Percentiles rank a stretch among this genome's conserved stretches.
Conservation (phyloP, 805 yeast species). For the Candida tallmaniae region DNA sequence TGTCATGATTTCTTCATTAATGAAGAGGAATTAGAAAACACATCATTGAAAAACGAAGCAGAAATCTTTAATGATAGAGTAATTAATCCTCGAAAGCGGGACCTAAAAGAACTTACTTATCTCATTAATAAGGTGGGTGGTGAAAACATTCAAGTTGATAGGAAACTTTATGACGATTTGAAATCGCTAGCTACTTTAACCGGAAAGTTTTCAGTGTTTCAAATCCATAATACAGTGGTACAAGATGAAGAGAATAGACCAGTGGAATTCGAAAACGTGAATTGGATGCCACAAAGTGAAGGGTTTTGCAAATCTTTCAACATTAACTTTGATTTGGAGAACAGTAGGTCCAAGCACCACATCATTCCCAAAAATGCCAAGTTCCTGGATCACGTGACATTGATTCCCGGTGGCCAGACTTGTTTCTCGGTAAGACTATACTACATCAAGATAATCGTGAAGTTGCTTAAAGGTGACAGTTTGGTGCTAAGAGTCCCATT, state of each 20-base stretch:
- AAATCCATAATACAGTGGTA: slow-evolving; percentile 4
- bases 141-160: slow-evolving; percentile 29
- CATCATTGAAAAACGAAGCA: slow-evolving; percentile 20
- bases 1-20: slow-evolving; percentile 36
- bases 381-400: slow-evolving; percentile 25
- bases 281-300: slow-evolving; percentile 23
- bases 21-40: slow-evolving; percentile 23
- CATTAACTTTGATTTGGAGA: slow-evolving; percentile 23
- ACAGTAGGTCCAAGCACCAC: slow-evolving; percentile 26
- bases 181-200: slow-evolving; percentile 30
- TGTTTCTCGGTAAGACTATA: slow-evolving; percentile 34
- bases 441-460: slow-evolving; percentile 28
- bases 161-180: slow-evolving; percentile 31
- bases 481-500: slow-evolving; percentile 34
- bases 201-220: slow-evolving; percentile 31
- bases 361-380: slow-evolving; percentile 11
- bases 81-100: slow-evolving; percentile 22
- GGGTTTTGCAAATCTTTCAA: slow-evolving; percentile 23
- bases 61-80: slow-evolving; percentile 31
- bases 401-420: slow-evolving; percentile 38
- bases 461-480: slow-evolving; percentile 24
- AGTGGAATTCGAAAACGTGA: slow-evolving; percentile 19
- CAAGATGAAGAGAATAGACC: not conserved
- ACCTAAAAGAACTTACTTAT: slow-evolving; percentile 20
- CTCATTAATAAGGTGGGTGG: slow-evolving; percentile 33